Evolutionary conservation across 352 stramenopile genomes (phyloP).

Genomic region (Achlya hypogyna): DNA sequence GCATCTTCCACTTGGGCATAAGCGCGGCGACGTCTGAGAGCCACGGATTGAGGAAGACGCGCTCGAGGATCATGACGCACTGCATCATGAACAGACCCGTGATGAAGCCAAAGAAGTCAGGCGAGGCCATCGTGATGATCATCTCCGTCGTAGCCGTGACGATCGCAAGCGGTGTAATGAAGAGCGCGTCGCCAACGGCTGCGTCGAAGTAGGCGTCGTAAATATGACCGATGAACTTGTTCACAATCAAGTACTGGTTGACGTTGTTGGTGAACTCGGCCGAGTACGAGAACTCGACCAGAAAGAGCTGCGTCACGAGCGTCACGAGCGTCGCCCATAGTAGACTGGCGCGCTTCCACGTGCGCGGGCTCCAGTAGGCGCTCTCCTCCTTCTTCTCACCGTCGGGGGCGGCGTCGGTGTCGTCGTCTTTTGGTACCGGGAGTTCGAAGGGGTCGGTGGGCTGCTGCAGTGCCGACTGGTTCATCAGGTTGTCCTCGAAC

Average conservation of each 20-base stretch:
- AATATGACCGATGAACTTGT: slow-evolving; percentile 81
- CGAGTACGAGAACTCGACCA: slow-evolving; percentile 97
- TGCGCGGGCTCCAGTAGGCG: slow-evolving; percentile 68
- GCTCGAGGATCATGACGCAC: slow-evolving; percentile 86
- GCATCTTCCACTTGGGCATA: slow-evolving; percentile 89
- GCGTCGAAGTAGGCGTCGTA: slow-evolving; percentile 78
- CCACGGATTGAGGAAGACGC: slow-evolving; percentile 90
- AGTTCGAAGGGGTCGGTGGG: slow-evolving; percentile 47
- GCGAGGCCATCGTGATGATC: slow-evolving; percentile 91
- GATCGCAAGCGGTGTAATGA: slow-evolving; percentile 86
- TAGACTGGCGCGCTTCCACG: slow-evolving; percentile 90
- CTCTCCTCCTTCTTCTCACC: slow-evolving; percentile 43
- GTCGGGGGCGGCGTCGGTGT: slow-evolving; percentile 40
- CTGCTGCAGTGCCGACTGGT: slow-evolving; percentile 30
- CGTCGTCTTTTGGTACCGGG: slow-evolving; percentile 25
- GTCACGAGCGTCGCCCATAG: slow-evolving; percentile 79
- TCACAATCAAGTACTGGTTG: slow-evolving; percentile 85
- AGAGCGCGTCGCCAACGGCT: slow-evolving; percentile 86
- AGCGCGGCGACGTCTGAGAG: slow-evolving; percentile 67
- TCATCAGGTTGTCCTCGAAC: slow-evolving; percentile 53
- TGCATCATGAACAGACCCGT: slow-evolving; percentile 92
- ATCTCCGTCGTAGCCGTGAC: slow-evolving; percentile 86
- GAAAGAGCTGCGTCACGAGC: slow-evolving; percentile 60
- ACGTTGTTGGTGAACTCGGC: slow-evolving; percentile 85
- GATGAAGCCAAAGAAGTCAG: slow-evolving; percentile 94